These are phyloP conservation scores for Ceratocystis colombiana DNA, from an alignment of 2,329 filamentous ascomycete genomes.

Conservation along the genomic window DNA sequence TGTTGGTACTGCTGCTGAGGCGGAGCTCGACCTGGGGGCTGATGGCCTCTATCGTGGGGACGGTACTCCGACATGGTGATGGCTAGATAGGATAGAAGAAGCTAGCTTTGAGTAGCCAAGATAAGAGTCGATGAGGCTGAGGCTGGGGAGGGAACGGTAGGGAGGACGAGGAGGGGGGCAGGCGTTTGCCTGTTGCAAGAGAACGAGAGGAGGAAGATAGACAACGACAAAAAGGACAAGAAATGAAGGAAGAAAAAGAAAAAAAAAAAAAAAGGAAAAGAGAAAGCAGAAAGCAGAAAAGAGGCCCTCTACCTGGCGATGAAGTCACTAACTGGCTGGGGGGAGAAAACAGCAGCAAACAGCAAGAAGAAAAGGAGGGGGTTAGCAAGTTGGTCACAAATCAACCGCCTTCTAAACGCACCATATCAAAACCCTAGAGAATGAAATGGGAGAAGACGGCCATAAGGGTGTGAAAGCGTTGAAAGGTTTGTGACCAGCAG, in stretches of 20 bases:
- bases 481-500: neutral
- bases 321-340: conserved; percentile 4
- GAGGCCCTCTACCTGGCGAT: conserved; percentile 9
- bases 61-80: conserved; percentile 49
- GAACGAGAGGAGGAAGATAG: neutral
- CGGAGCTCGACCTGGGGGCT: conserved; percentile 41
- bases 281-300: conserved; percentile 12
- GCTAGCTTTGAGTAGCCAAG: neutral
- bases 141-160: conserved; percentile 3
- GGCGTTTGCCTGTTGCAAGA: conserved; percentile 3
- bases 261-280: too few relatives aligned
- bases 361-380: neutral
- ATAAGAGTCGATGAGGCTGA: neutral
- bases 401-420: conserved; percentile 1
- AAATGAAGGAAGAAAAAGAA: conserved; percentile 14
- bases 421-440: conserved; percentile 5
- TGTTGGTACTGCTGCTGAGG: conserved; percentile 49
- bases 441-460: neutral
- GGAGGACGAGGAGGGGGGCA: neutral
- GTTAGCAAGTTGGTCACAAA: conserved; percentile 2
- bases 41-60: conserved; percentile 42
- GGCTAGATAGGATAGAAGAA: conserved; percentile 12
- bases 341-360: neutral
- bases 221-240: neutral
- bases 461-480: neutral